Conservation (phyloP, 352 stramenopile genomes). For the Pythium brachiatum region DNA sequence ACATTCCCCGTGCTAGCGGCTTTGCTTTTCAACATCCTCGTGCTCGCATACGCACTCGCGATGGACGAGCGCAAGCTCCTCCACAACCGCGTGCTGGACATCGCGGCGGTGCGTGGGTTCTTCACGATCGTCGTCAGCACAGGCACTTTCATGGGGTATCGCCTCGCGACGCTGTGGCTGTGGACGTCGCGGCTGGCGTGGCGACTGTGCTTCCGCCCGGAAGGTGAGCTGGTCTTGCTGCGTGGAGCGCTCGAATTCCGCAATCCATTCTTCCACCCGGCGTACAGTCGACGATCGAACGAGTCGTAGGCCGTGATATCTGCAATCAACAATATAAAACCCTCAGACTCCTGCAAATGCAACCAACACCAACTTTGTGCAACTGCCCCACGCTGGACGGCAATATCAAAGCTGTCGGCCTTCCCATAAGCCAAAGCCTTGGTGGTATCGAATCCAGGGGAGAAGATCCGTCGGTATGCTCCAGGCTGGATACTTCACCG, state of each 20-base stretch:
- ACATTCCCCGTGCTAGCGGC: constrained; percentile 1
- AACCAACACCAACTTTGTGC: no score
- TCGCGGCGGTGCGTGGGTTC: constrained; percentile 13
- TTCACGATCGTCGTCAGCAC: constrained; percentile 22
- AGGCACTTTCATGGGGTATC: constrained; percentile 20
- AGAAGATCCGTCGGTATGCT: no score
- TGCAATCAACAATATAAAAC: not conserved
- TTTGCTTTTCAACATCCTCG: constrained; percentile 10
- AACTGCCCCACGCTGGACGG: no score
- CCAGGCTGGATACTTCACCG: no score
- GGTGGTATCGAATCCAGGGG: no score
- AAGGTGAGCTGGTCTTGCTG: constrained; percentile 18
- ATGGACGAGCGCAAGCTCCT: constrained; percentile 7
- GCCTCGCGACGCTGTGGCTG: constrained; percentile 15
- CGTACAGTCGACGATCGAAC: constrained; percentile 1
- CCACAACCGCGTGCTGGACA: constrained; percentile 10
- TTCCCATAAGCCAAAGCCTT: no score
- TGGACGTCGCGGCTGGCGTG: constrained; percentile 19
- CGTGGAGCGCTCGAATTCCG: constrained; percentile 17
- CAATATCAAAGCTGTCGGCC: no score
- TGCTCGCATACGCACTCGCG: constrained; percentile 11
- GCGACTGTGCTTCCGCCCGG: constrained; percentile 7
- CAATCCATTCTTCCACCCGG: constrained; percentile 20
- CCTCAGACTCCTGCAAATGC: not conserved
- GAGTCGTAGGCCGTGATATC: not conserved